phyloP scores from a whole-genome alignment of 768 basidiomycete species.

The Coprinopsis sp. region DNA sequence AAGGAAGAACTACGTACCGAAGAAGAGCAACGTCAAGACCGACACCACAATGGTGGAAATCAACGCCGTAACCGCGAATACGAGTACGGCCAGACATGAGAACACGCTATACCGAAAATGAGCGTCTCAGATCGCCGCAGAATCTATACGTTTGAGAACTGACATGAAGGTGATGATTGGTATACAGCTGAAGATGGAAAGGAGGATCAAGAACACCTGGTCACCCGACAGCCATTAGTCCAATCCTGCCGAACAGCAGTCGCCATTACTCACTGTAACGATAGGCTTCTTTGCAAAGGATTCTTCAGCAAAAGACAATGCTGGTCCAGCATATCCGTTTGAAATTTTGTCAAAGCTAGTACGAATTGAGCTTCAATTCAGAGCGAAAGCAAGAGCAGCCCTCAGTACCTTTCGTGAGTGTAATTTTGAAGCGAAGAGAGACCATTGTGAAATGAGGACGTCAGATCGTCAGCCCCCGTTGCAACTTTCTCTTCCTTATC shows the following conservation, averaged over 20 bases:
- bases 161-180: not conserved
- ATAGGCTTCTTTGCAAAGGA: slow-evolving; percentile 6
- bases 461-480: too few species aligned
- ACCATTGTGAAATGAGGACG: too few species aligned
- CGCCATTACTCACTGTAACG: not conserved
- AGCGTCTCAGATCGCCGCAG: too few species aligned
- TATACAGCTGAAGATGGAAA: slow-evolving; percentile 1
- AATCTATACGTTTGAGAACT: too few species aligned
- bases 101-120: not conserved
- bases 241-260: not conserved
- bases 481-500: too few species aligned
- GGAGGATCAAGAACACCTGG: slow-evolving; percentile 2
- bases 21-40: not conserved
- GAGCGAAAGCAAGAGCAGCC: too few species aligned
- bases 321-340: not conserved
- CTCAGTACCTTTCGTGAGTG: too few species aligned
- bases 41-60: not conserved
- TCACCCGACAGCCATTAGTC: not conserved
- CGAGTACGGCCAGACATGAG: not conserved
- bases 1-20: not conserved
- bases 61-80: not conserved
- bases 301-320: not conserved
- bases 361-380: not conserved
- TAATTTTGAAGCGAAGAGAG: too few species aligned
- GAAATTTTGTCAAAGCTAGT: slow-evolving; percentile 2